Evolutionary conservation across 257 asterid genomes (phyloP).

Genomic region (Anisodus tanguticus): DNA sequence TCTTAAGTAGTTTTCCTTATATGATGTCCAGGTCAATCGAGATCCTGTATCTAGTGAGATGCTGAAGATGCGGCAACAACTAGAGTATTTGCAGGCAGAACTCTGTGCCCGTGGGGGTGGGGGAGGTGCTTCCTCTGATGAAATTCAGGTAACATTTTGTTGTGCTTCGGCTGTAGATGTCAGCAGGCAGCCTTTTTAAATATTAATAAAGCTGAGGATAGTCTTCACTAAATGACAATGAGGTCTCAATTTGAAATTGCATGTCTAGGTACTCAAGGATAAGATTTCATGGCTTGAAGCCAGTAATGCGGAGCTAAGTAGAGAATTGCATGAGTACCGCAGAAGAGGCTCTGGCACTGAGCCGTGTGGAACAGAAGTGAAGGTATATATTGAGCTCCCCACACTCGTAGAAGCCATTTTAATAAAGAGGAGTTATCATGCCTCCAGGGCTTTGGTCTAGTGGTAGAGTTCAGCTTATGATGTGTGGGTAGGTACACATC

Average conservation of each 20-base stretch:
- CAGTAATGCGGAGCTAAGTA: conserved; percentile 79
- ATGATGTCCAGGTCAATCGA: conserved; percentile 72
- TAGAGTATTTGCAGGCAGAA: conserved; percentile 93
- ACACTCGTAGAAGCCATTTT: not conserved
- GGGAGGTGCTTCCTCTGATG: conserved; percentile 88
- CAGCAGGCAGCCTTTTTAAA: not conserved
- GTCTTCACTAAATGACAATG: not conserved
- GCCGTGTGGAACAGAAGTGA: conserved; percentile 58
- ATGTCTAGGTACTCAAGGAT: conserved; percentile 79
- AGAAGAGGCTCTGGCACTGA: conserved; percentile 54
- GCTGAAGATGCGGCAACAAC: conserved; percentile 97
- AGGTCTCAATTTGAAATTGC: conserved; percentile 32
- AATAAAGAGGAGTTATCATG: conserved; percentile 14
- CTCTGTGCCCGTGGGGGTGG: conserved; percentile 96
- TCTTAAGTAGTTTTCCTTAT: conserved; percentile 29
- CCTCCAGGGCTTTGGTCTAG: not conserved
- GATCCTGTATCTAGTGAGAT: conserved; percentile 93
- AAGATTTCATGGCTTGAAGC: conserved; percentile 92
- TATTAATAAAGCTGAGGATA: not conserved
- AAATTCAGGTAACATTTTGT: conserved; percentile 68
- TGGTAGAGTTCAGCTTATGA: conserved; percentile 5
- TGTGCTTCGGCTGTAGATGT: not conserved
- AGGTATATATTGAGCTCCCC: conserved; percentile 49
- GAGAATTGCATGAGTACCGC: conserved; percentile 82
- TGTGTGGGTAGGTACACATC: conserved; percentile 16